phyloP scores from a whole-genome alignment of 306 rosid genomes.

The Boehmeria nivea region DNA sequence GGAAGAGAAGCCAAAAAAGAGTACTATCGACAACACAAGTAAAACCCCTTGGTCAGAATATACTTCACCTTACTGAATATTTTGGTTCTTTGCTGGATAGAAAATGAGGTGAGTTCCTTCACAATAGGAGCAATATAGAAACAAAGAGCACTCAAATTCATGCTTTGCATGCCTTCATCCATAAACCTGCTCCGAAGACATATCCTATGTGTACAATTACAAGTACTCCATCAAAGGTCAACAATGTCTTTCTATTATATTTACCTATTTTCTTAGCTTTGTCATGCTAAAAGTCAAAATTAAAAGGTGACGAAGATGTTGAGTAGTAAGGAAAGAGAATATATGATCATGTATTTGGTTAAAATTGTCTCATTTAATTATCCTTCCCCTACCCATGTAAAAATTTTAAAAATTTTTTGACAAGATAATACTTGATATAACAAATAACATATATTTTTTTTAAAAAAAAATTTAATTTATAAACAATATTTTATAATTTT shows the following conservation, averaged over 20 bases:
- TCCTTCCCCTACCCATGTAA: no score
- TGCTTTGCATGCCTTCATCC: conserved; percentile 97
- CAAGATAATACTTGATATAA: no score
- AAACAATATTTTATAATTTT: no score
- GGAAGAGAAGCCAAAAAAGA: no score
- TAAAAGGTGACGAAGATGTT: conserved; percentile 65
- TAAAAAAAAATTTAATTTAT: no score
- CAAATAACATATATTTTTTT: no score
- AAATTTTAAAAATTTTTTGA: no score
- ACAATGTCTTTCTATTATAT: neutral
- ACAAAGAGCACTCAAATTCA: conserved; percentile 47
- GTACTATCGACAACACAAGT: conserved; percentile 56
- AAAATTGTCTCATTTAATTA: no score
- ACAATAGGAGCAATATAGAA: conserved; percentile 69
- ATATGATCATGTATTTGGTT: conserved; percentile 96
- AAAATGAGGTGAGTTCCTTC: conserved; percentile 51
- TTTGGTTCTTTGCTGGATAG: conserved; percentile 54
- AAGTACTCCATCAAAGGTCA: conserved; percentile 97
- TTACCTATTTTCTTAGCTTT: neutral
- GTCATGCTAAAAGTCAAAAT: neutral
- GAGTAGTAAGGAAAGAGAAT: conserved; percentile 84
- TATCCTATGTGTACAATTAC: conserved; percentile 98
- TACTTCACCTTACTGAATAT: conserved; percentile 44
- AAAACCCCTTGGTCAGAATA: conserved; percentile 59
- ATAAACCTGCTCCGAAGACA: conserved; percentile 94